phyloP scores from a whole-genome alignment of 2,329 filamentous ascomycete species.

The Colletotrichum melonis region DNA sequence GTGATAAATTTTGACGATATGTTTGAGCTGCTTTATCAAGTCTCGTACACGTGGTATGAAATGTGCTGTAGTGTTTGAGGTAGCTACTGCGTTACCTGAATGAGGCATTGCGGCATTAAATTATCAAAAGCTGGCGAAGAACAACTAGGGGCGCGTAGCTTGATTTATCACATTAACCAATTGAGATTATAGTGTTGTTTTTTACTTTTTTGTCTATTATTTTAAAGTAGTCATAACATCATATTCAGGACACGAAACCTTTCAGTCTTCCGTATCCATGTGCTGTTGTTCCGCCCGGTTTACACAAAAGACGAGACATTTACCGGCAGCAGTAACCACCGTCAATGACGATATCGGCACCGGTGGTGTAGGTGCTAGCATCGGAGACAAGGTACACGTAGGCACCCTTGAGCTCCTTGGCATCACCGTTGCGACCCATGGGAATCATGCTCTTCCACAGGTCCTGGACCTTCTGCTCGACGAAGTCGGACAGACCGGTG shows the following conservation, averaged over 20 bases:
- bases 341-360: conserved; percentile 76
- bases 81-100: too few relatives aligned
- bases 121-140: too few relatives aligned
- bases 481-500: conserved; percentile 75
- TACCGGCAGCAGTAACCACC: conserved; percentile 71
- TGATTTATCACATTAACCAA: not conserved
- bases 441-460: conserved; percentile 82
- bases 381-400: conserved; percentile 83
- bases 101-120: not conserved
- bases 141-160: not conserved
- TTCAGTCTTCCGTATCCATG: conserved; percentile 7
- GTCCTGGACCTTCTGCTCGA: conserved; percentile 74
- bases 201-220: conserved; percentile 7
- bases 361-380: conserved; percentile 81
- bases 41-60: too few relatives aligned
- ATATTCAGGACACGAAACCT: conserved; percentile 7
- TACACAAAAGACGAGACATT: conserved; percentile 19
- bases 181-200: not conserved
- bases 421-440: conserved; percentile 75
- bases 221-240: conserved; percentile 26
- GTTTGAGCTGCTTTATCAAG: too few relatives aligned
- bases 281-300: conserved; percentile 8
- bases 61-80: too few relatives aligned
- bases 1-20: too few relatives aligned
- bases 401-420: conserved; percentile 80